phyloP scores from a whole-genome alignment of 1,139 yeast genomes.

The Pichia sp. region DNA sequence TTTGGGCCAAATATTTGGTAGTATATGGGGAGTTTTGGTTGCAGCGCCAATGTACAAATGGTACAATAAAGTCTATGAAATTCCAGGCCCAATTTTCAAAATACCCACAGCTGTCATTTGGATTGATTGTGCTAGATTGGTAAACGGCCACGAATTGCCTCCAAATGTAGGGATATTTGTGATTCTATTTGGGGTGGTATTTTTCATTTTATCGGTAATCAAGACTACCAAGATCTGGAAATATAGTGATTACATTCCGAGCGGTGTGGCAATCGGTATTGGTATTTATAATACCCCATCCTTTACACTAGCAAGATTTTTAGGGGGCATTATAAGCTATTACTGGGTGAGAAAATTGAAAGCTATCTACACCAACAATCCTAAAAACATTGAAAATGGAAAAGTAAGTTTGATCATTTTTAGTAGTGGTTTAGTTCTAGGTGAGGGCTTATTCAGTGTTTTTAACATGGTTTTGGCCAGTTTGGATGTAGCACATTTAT shows the following conservation, averaged over 20 bases:
- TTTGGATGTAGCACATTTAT: constrained; percentile 39
- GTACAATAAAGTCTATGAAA: constrained; percentile 72
- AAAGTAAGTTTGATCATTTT: constrained; percentile 72
- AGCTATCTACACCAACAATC: neutral
- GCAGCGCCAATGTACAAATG: constrained; percentile 77
- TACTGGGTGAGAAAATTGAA: constrained; percentile 43
- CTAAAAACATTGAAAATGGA: constrained; percentile 17
- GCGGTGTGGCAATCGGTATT: constrained; percentile 95
- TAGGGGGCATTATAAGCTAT: constrained; percentile 77
- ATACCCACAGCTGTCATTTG: constrained; percentile 94
- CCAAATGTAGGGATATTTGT: constrained; percentile 65
- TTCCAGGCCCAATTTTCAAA: constrained; percentile 74
- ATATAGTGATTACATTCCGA: constrained; percentile 59
- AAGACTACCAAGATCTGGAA: constrained; percentile 45
- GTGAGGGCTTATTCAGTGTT: constrained; percentile 87
- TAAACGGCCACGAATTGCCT: constrained; percentile 87
- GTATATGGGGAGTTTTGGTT: constrained; percentile 69
- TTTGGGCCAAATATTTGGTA: constrained; percentile 81
- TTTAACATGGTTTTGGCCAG: constrained; percentile 73
- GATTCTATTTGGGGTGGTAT: constrained; percentile 54
- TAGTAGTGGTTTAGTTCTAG: constrained; percentile 86
- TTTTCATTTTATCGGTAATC: constrained; percentile 59
- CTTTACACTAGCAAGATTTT: constrained; percentile 84
- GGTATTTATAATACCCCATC: constrained; percentile 93
- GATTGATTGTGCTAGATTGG: constrained; percentile 92